Conservation (phyloP, 2,329 filamentous ascomycete species). For the Gliomastix tumulicola region DNA sequence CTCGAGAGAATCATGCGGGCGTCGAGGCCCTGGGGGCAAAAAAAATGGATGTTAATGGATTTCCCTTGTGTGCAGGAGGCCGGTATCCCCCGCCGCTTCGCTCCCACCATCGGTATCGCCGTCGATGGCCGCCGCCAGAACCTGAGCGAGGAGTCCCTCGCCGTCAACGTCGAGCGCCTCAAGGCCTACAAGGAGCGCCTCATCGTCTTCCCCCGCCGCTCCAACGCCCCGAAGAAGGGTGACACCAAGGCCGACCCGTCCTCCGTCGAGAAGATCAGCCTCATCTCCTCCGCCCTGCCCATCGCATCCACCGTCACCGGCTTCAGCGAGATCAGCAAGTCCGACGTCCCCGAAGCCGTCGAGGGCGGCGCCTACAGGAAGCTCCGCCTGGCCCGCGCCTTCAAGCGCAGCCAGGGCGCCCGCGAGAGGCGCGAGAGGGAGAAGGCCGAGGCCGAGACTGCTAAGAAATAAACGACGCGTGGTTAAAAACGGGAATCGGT, state of each 20-base stretch:
- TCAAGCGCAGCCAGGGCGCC: constrained; percentile 73
- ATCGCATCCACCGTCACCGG: constrained; percentile 61
- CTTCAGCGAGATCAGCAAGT: constrained; percentile 73
- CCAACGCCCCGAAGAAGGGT: constrained; percentile 88
- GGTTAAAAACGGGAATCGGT: constrained; percentile 27
- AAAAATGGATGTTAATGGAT: too few relatives aligned
- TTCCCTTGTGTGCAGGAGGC: constrained; percentile 82
- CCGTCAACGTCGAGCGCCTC: constrained; percentile 93
- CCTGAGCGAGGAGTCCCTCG: constrained; percentile 90
- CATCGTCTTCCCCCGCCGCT: constrained; percentile 95
- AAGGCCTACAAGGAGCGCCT: constrained; percentile 95
- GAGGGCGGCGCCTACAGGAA: constrained; percentile 83
- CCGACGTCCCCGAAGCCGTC: constrained; percentile 64
- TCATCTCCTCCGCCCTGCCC: constrained; percentile 52
- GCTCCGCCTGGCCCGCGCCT: constrained; percentile 77
- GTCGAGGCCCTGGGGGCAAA: too few relatives aligned
- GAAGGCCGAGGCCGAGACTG: constrained; percentile 74
- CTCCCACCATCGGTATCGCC: constrained; percentile 91
- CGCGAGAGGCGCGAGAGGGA: constrained; percentile 92
- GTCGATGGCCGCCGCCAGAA: constrained; percentile 97
- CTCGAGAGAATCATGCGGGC: too few relatives aligned
- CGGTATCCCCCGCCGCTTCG: constrained; percentile 88
- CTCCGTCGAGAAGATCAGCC: constrained; percentile 54
- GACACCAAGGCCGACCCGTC: constrained; percentile 78
- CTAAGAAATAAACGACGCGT: constrained; percentile 68